phyloP scores from a whole-genome alignment of 805 yeast species.

The Candida railenensis region DNA sequence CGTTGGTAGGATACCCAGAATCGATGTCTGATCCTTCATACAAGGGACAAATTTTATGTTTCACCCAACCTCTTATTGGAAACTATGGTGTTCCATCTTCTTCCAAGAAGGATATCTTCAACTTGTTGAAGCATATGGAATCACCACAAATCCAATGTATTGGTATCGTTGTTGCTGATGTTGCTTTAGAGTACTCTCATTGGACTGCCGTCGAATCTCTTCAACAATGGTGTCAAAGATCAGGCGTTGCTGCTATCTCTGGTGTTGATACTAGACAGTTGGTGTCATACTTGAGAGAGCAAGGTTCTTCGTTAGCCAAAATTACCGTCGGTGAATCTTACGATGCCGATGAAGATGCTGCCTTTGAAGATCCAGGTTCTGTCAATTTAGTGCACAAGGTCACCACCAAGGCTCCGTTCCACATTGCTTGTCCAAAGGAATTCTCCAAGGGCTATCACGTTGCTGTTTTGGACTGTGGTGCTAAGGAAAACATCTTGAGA shows the following conservation, averaged over 20 bases:
- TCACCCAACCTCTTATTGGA: constrained; percentile 96
- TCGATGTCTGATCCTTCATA: constrained; percentile 99
- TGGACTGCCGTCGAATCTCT: constrained; percentile 99
- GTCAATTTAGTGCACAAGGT: constrained; percentile 90
- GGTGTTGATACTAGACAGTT: constrained; percentile 97
- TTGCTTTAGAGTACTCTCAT: constrained; percentile 93
- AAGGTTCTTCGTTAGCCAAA: constrained; percentile 91
- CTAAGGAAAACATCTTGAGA: constrained; percentile 94
- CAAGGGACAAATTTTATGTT: constrained; percentile 93
- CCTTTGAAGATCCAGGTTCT: constrained; percentile 86
- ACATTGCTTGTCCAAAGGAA: constrained; percentile 62
- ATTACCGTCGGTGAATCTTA: constrained; percentile 88
- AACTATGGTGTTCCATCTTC: constrained; percentile 97
- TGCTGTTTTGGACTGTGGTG: constrained; percentile 97
- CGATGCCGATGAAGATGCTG: constrained; percentile 89
- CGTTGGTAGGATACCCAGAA: constrained; percentile 97
- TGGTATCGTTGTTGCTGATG: constrained; percentile 95
- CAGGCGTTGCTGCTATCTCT: constrained; percentile 90
- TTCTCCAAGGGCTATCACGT: constrained; percentile 64
- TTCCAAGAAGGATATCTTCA: constrained; percentile 75
- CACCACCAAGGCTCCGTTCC: constrained; percentile 93
- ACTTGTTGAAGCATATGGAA: constrained; percentile 87
- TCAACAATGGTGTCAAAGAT: constrained; percentile 94
- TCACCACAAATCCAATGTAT: constrained; percentile 88
- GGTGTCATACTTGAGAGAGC: constrained; percentile 90